Evolutionary conservation across 176 grass and related monocot genomes (phyloP).

Genomic region (Ananas comosus): DNA sequence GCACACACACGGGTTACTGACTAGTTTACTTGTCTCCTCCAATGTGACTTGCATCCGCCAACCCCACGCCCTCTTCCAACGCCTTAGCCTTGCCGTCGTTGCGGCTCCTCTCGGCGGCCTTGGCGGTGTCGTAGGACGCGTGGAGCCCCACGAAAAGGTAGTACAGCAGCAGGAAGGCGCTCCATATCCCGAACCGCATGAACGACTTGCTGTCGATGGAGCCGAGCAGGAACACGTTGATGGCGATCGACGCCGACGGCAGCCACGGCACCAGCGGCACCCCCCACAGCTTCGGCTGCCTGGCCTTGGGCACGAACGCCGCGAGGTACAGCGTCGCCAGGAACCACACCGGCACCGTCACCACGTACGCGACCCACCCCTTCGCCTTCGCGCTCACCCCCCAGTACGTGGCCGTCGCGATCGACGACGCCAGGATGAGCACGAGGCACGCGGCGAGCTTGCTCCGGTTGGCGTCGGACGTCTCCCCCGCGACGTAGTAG

Average conservation of each 20-base stretch:
- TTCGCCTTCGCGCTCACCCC: background rate
- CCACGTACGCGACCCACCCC: slow-evolving; percentile 34
- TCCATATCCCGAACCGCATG: slow-evolving; percentile 69
- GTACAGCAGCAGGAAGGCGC: slow-evolving; percentile 45
- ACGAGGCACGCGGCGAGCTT: slow-evolving; percentile 28
- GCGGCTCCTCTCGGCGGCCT: background rate
- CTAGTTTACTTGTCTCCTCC: too few species aligned
- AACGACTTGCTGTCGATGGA: slow-evolving; percentile 83
- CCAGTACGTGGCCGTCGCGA: slow-evolving; percentile 28
- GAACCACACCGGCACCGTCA: slow-evolving; percentile 33
- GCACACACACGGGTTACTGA: too few species aligned
- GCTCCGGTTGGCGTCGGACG: slow-evolving; percentile 15
- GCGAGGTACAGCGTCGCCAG: slow-evolving; percentile 26
- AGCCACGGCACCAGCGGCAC: slow-evolving; percentile 65
- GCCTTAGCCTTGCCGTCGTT: slow-evolving; percentile 27
- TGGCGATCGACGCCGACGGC: slow-evolving; percentile 56
- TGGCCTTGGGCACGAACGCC: slow-evolving; percentile 44
- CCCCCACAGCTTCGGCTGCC: slow-evolving; percentile 44
- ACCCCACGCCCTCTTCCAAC: background rate
- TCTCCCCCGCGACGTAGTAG: slow-evolving; percentile 51
- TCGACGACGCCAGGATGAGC: slow-evolving; percentile 31
- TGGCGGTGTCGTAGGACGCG: slow-evolving; percentile 71
- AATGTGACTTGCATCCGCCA: too few species aligned
- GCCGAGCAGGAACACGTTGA: slow-evolving; percentile 83
- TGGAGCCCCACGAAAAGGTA: slow-evolving; percentile 90